Percentiles rank a stretch among this genome's conserved stretches.
These are phyloP conservation scores for Tulasnella sp. DNA, from an alignment of 768 basidiomycete species.

Conservation along the genomic window DNA sequence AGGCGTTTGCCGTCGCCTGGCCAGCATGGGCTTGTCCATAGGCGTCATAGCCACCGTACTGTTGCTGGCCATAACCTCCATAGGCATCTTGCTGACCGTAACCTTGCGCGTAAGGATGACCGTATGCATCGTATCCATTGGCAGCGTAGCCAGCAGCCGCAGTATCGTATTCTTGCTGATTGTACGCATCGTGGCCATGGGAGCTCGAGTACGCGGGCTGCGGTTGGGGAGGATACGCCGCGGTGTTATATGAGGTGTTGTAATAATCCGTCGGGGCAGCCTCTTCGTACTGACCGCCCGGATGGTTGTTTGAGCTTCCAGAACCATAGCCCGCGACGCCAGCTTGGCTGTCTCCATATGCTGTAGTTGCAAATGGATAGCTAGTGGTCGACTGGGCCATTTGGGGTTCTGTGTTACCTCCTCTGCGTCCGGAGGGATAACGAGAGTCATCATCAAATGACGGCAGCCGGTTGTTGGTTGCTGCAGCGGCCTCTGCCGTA, in stretches of 20 bases:
- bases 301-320: not conserved
- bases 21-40: not conserved
- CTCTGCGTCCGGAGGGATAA: not conserved
- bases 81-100: not conserved
- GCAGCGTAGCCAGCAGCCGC: not conserved
- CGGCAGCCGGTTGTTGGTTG: not conserved
- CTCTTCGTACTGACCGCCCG: not conserved
- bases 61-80: not conserved
- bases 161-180: not conserved
- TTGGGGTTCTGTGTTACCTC: not conserved
- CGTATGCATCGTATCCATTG: not conserved
- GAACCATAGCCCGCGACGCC: not conserved
- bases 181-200: not conserved
- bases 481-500: conserved; percentile 52
- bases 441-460: conserved; percentile 1
- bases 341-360: not conserved
- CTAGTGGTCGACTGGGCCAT: not conserved
- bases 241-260: not conserved
- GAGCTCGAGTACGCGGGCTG: conserved; percentile 1
- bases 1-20: not conserved
- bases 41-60: conserved; percentile 3
- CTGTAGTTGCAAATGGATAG: not conserved
- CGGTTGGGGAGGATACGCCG: conserved; percentile 12
- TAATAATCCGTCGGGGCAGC: conserved; percentile 6
- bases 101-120: not conserved